Conservation (phyloP, 345 rosid species). For the Salix viminalis region DNA sequence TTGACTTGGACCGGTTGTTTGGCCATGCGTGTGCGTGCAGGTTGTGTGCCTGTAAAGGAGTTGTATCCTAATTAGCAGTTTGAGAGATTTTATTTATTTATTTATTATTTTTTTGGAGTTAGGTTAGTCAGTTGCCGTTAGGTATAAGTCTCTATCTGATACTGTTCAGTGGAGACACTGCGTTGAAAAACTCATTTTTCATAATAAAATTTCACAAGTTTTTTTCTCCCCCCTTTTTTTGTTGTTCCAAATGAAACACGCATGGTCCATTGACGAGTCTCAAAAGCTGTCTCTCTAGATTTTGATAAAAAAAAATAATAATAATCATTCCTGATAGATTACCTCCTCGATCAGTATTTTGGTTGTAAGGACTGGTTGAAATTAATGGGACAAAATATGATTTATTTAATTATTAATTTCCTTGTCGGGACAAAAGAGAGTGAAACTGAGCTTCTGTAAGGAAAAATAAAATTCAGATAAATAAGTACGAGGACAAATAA, state of each 20-base stretch:
- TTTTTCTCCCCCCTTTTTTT: too few relatives aligned
- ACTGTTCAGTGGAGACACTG: not conserved
- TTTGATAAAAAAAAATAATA: too few relatives aligned
- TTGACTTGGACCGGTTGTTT: conserved; percentile 61
- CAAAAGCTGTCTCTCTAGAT: too few relatives aligned
- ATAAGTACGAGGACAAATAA: not conserved
- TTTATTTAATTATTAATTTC: too few relatives aligned
- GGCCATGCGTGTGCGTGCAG: conserved; percentile 21
- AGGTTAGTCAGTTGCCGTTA: conserved; percentile 27
- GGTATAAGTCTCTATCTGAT: conserved; percentile 23
- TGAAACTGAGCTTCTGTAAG: not conserved
- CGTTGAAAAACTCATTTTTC: not conserved
- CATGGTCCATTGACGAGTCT: too few relatives aligned
- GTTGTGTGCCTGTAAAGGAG: not conserved
- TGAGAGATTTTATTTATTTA: too few relatives aligned
- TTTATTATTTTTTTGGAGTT: not conserved
- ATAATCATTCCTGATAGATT: too few relatives aligned
- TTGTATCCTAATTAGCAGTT: not conserved
- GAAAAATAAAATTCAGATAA: not conserved
- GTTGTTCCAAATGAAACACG: too few relatives aligned
- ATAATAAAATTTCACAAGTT: not conserved
- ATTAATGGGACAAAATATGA: too few relatives aligned
- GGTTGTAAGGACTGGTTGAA: too few relatives aligned
- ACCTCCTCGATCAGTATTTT: too few relatives aligned
- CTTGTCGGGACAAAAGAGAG: not conserved